Evolutionary conservation across 2,329 filamentous ascomycete genomes (phyloP).

Genomic region (Dothiorella sarmentorum): DNA sequence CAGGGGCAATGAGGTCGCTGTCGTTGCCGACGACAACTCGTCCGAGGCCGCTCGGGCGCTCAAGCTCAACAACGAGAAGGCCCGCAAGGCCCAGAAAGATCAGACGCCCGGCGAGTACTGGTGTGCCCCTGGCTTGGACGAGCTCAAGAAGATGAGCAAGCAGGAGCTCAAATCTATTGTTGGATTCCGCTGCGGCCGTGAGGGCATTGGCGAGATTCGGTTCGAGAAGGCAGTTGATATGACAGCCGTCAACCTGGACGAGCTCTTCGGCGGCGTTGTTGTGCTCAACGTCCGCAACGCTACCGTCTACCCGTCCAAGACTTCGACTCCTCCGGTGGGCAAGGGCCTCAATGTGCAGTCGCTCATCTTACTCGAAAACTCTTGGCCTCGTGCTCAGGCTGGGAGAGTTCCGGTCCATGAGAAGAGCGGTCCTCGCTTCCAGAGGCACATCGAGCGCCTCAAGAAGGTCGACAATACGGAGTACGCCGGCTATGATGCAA

Average conservation of each 20-base stretch:
- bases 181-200: slow-evolving; percentile 77
- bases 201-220: slow-evolving; percentile 73
- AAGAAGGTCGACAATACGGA: slow-evolving; percentile 75
- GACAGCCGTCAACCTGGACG: slow-evolving; percentile 71
- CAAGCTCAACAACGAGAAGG: slow-evolving; percentile 22
- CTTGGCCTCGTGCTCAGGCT: slow-evolving; percentile 76
- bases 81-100: slow-evolving; percentile 34
- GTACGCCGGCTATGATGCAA: slow-evolving; percentile 74
- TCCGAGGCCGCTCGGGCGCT: slow-evolving; percentile 37
- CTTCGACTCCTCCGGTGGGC: slow-evolving; percentile 75
- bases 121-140: slow-evolving; percentile 72
- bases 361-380: slow-evolving; percentile 83
- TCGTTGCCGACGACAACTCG: slow-evolving; percentile 69
- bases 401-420: neutral
- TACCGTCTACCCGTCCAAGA: slow-evolving; percentile 71
- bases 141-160: slow-evolving; percentile 75
- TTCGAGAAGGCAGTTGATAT: slow-evolving; percentile 80
- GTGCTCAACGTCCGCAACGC: slow-evolving; percentile 72
- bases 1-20: slow-evolving; percentile 70
- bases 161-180: slow-evolving; percentile 71
- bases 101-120: slow-evolving; percentile 75
- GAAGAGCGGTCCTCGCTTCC: slow-evolving; percentile 55
- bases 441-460: slow-evolving; percentile 80
- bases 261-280: slow-evolving; percentile 75
- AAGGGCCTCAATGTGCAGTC: slow-evolving; percentile 91